A percentile compares a stretch with the other conserved stretches of the same genome.
Evolutionary conservation across 1,284 basidiomycete species (phyloP).

Genomic region (Leccinum solheimii): DNA sequence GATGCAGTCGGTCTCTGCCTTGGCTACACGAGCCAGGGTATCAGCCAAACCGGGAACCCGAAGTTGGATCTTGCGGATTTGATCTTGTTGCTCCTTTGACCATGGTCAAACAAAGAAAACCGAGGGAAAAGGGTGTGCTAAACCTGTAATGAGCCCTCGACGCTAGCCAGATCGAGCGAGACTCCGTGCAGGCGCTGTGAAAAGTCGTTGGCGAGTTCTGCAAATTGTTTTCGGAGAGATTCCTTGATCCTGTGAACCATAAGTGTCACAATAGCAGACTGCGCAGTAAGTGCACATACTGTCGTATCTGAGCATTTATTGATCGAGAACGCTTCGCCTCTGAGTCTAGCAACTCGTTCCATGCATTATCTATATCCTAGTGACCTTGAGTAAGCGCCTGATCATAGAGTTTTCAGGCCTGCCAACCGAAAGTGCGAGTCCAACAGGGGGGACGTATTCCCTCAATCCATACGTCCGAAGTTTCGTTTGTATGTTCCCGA

Average conservation of each 20-base stretch:
- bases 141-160: slow-evolving; percentile 82
- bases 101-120: slow-evolving; percentile 23
- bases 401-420: neutral
- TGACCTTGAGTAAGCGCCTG: slow-evolving; percentile 11
- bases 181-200: slow-evolving; percentile 71
- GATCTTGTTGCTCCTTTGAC: slow-evolving; percentile 53
- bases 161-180: slow-evolving; percentile 73
- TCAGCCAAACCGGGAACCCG: slow-evolving; percentile 64
- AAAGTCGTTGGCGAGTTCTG: slow-evolving; percentile 82
- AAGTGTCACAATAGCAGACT: slow-evolving; percentile 7
- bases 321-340: slow-evolving; percentile 80
- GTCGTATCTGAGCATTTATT: slow-evolving; percentile 90
- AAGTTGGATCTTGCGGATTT: slow-evolving; percentile 57
- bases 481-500: slow-evolving; percentile 95
- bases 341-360: slow-evolving; percentile 71
- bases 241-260: slow-evolving; percentile 78
- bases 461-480: slow-evolving; percentile 86
- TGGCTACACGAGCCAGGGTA: slow-evolving; percentile 53
- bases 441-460: slow-evolving; percentile 79
- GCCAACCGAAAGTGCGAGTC: slow-evolving; percentile 62
- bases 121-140: slow-evolving; percentile 7
- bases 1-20: slow-evolving; percentile 74
- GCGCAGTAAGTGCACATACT: slow-evolving; percentile 51
- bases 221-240: slow-evolving; percentile 79
- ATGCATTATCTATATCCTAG: slow-evolving; percentile 77